These are phyloP conservation scores for Tetrapisispora nanseiensis DNA, from an alignment of 805 yeast genomes.

Conservation along the genomic window DNA sequence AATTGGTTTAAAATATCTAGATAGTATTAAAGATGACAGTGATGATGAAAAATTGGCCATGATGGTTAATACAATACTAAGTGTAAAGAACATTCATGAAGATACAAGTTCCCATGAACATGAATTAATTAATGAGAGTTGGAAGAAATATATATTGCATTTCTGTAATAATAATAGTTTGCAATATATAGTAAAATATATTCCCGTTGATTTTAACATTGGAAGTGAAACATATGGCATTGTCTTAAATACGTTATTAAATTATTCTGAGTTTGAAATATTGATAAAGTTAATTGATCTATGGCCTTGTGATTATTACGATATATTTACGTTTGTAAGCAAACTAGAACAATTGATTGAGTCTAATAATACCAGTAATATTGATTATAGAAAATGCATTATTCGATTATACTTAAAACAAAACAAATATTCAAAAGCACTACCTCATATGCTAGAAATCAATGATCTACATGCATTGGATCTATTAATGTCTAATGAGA, in stretches of 20 bases:
- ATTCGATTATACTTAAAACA: constrained; percentile 47
- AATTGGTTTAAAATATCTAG: constrained; percentile 47
- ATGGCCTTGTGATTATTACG: constrained; percentile 55
- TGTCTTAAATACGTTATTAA: constrained; percentile 39
- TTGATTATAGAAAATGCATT: constrained; percentile 34
- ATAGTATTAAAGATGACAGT: constrained; percentile 33
- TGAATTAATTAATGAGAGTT: constrained; percentile 34
- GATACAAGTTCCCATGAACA: too few relatives aligned
- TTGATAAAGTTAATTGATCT: constrained; percentile 36
- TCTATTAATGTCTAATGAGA: constrained; percentile 52
- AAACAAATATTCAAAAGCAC: constrained; percentile 53
- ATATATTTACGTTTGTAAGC: constrained; percentile 34
- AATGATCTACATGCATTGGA: constrained; percentile 46
- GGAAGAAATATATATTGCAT: constrained; percentile 56
- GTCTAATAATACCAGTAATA: constrained; percentile 16
- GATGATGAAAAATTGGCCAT: constrained; percentile 49
- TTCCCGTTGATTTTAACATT: constrained; percentile 44
- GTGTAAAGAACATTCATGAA: neutral
- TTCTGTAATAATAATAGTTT: constrained; percentile 42
- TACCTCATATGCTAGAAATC: constrained; percentile 48
- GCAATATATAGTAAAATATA: constrained; percentile 36
- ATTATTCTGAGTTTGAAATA: constrained; percentile 24
- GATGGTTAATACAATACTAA: neutral
- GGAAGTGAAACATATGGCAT: constrained; percentile 36
- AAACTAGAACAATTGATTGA: constrained; percentile 40